Evolutionary conservation across 1,139 yeast genomes (phyloP).

Genomic region (Sporopachydermia cereana): DNA sequence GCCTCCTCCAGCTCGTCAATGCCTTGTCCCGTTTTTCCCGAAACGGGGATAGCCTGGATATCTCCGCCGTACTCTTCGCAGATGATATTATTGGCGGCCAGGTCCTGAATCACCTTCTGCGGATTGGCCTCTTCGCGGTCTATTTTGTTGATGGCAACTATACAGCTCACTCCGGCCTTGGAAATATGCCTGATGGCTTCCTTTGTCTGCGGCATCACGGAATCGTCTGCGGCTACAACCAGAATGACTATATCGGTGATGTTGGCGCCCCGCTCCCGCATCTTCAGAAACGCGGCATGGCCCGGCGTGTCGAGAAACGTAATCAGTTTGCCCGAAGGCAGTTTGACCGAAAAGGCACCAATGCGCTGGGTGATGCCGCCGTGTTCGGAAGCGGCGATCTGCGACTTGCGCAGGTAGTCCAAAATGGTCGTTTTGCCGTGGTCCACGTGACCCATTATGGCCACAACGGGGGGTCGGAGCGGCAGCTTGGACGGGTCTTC

Average conservation of each 20-base stretch:
- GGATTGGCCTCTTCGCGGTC: conserved; percentile 70
- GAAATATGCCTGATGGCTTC: conserved; percentile 94
- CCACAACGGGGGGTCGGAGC: conserved; percentile 84
- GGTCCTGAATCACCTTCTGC: conserved; percentile 64
- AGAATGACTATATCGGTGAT: conserved; percentile 85
- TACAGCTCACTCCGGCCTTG: conserved; percentile 70
- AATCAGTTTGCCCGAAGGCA: conserved; percentile 63
- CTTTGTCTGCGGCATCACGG: conserved; percentile 94
- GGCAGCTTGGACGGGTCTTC: conserved; percentile 35
- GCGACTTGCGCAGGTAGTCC: conserved; percentile 73
- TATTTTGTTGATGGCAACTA: conserved; percentile 88
- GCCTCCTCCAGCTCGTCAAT: conserved; percentile 90
- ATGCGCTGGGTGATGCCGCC: conserved; percentile 98
- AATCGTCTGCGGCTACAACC: conserved; percentile 97
- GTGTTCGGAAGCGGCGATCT: conserved; percentile 72
- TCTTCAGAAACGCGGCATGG: conserved; percentile 90
- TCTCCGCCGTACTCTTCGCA: conserved; percentile 95
- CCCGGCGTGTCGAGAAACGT: conserved; percentile 97
- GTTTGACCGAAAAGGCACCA: conserved; percentile 84
- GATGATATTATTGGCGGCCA: conserved; percentile 67
- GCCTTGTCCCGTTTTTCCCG: conserved; percentile 69
- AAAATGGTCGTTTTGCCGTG: conserved; percentile 95
- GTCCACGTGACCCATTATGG: conserved; percentile 98
- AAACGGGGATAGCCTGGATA: conserved; percentile 76
- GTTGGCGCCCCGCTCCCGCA: conserved; percentile 95